phyloP scores from a whole-genome alignment of 768 basidiomycete species.

The Cytidiella melzeri region DNA sequence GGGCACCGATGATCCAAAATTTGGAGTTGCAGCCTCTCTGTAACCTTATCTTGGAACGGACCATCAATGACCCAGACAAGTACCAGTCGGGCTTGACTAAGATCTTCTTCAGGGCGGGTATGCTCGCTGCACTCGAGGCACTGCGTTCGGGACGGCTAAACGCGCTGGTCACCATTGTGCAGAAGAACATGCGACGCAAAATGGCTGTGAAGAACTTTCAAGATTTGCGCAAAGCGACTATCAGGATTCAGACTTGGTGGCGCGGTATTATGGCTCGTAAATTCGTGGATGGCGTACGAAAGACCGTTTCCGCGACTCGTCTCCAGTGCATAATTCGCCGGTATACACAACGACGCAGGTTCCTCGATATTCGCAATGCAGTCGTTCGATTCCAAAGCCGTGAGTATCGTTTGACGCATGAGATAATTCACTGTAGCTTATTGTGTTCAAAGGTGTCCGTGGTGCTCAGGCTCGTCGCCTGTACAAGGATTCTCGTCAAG shows the following conservation, averaged over 20 bases:
- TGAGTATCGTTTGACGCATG: constrained; percentile 38
- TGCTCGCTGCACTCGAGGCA: constrained; percentile 93
- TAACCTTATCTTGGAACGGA: constrained; percentile 74
- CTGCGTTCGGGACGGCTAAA: constrained; percentile 85
- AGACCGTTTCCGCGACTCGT: constrained; percentile 66
- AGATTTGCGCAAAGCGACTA: constrained; percentile 61
- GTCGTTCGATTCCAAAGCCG: constrained; percentile 79
- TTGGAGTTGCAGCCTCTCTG: constrained; percentile 80
- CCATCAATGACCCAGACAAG: constrained; percentile 91
- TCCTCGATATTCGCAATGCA: constrained; percentile 53
- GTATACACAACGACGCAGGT: constrained; percentile 68
- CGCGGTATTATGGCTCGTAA: constrained; percentile 75
- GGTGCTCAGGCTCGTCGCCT: constrained; percentile 62
- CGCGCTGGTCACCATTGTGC: constrained; percentile 87
- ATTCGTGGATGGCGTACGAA: constrained; percentile 63
- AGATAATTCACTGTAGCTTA: constrained; percentile 6
- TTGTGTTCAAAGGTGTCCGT: constrained; percentile 51
- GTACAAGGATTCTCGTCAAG: constrained; percentile 49
- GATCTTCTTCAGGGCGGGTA: constrained; percentile 98
- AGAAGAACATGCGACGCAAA: constrained; percentile 91
- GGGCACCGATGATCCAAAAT: constrained; percentile 80
- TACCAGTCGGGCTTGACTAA: constrained; percentile 96
- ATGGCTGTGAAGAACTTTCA: constrained; percentile 81
- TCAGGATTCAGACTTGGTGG: constrained; percentile 94
- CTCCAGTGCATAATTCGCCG: constrained; percentile 71